These are phyloP conservation scores for Hygrophorus pudorinus DNA, from an alignment of 768 basidiomycete genomes.

Conservation along the genomic window DNA sequence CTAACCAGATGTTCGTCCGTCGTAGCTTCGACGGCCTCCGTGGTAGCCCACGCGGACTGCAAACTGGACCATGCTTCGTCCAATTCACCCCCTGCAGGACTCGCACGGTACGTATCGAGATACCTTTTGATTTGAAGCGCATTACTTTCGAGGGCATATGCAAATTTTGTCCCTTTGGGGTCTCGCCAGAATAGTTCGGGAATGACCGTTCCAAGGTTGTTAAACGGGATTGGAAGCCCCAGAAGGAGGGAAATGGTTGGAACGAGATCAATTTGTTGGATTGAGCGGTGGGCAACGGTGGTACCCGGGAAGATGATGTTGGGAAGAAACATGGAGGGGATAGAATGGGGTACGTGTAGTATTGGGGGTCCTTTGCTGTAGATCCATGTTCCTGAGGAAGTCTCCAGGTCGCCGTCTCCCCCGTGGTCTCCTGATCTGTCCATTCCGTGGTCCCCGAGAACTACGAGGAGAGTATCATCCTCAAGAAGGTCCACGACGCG, in stretches of 20 bases:
- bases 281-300: conserved; percentile 40
- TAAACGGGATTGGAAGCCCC: conserved; percentile 90
- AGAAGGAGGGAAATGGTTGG: conserved; percentile 84
- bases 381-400: conserved; percentile 81
- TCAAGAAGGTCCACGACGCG: conserved; percentile 68
- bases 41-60: conserved; percentile 33
- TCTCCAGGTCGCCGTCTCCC: conserved; percentile 80
- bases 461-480: conserved; percentile 81
- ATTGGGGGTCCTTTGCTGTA: conserved; percentile 71
- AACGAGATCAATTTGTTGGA: conserved; percentile 91
- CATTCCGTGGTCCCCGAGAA: conserved; percentile 98
- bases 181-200: conserved; percentile 80
- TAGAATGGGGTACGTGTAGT: conserved; percentile 19
- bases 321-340: conserved; percentile 45
- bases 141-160: conserved; percentile 59
- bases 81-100: conserved; percentile 64
- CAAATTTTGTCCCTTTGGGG: conserved; percentile 28
- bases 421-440: conserved; percentile 92
- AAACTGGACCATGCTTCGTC: conserved; percentile 52
- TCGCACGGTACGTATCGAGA: conserved; percentile 65
- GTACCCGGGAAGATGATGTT: conserved; percentile 54
- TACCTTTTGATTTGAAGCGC: conserved; percentile 67
- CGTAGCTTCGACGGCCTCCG: conserved; percentile 12
- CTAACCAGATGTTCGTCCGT: conserved; percentile 27
- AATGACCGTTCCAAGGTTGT: conserved; percentile 85